Conservation (phyloP, 352 stramenopile species). For the Aphanomyces euteiches region DNA sequence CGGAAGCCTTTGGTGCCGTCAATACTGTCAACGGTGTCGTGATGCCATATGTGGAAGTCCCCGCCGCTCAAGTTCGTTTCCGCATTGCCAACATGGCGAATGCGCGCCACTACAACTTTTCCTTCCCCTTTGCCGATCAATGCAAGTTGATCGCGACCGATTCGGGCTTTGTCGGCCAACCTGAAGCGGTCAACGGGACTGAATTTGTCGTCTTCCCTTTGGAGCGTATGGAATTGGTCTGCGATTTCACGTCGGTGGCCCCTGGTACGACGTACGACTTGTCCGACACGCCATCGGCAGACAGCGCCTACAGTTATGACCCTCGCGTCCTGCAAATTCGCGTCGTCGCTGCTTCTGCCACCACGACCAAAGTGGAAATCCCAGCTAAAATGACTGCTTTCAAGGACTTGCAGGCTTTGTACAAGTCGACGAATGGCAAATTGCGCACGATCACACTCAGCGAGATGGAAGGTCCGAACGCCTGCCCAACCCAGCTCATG, state of each 20-base stretch:
- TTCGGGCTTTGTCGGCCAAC: slow-evolving; percentile 52
- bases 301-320: slow-evolving; percentile 52
- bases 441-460: slow-evolving; percentile 49
- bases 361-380: slow-evolving; percentile 40
- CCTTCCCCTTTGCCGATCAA: slow-evolving; percentile 56
- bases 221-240: slow-evolving; percentile 55
- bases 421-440: slow-evolving; percentile 48
- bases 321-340: slow-evolving; percentile 49
- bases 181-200: slow-evolving; percentile 31
- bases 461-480: slow-evolving; percentile 48
- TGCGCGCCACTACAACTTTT: slow-evolving; percentile 69
- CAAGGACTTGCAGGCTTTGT: slow-evolving; percentile 56
- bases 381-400: slow-evolving; percentile 41
- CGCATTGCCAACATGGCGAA: slow-evolving; percentile 59
- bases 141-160: slow-evolving; percentile 58
- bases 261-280: slow-evolving; percentile 48
- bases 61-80: slow-evolving; percentile 55
- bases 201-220: slow-evolving; percentile 49
- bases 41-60: slow-evolving; percentile 64
- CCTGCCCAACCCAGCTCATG: slow-evolving; percentile 44
- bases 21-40: slow-evolving; percentile 67
- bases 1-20: slow-evolving; percentile 56
- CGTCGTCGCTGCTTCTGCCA: slow-evolving; percentile 38
- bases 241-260: slow-evolving; percentile 45
- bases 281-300: slow-evolving; percentile 45